Evolutionary conservation across 176 grass and related monocot genomes (phyloP), one percentile per base, ranked within the genome.

Genomic region (Eleusine coracana): DNA sequence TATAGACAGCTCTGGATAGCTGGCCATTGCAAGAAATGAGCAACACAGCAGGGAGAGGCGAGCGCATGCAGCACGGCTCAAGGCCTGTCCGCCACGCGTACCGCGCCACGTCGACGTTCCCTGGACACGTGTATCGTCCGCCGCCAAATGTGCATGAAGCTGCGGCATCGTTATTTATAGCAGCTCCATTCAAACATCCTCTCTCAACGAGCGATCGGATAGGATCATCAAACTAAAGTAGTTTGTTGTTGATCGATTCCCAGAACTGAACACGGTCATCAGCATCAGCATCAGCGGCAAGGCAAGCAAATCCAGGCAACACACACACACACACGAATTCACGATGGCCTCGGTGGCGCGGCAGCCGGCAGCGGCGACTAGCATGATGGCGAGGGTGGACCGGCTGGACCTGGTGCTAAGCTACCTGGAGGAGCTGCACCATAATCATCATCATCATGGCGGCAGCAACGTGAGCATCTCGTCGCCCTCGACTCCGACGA

Each of bases 331-430:
- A 34, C 31, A 34, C 31, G 31, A 34, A 34, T 34, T 34, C 31
- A 8, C 41, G 42, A 29, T 46, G 29, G 77, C 77, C n/a, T 68
- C 6, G 44, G 77, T 79, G 48, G 77, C 77, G 44, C 77, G 27
- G 42, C 76, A 18, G 20, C 51, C 44, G 58, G 59, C 45, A 77
- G 16, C 44, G 74, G 62, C 66, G 21, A 69, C 52, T 71, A 87
- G 80, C 67, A 84, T 96, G 79, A 71, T 96, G 66, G 71, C 84
- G 44, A 83, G 90, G 18, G 73, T 91, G 15, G 93, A 96, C 39
- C 85, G 88, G 21, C 72, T 93, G 78, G 93, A 96, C 67, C 11
- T 91, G 34, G 71, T 96, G 88, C 75, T 91, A 39, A 76, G 86
- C 13, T 88, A 85, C 80, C 76, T 93, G 68, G 90, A 96, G 80